phyloP scores from a whole-genome alignment of 805 yeast species.

The Hemisphaericaspora nanyangensis region DNA sequence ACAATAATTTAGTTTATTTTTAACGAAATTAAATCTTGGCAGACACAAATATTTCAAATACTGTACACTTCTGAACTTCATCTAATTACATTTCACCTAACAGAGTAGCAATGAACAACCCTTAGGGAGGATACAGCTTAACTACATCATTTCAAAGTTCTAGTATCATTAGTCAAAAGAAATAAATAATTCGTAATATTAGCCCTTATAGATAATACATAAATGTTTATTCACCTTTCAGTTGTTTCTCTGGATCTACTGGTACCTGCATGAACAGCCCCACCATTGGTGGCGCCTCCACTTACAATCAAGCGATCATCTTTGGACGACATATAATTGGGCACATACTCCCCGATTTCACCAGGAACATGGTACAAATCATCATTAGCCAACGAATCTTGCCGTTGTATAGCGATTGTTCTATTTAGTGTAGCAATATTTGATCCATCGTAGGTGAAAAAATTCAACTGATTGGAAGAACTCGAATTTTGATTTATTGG shows the following conservation, averaged over 20 bases:
- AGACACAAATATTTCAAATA: too few species aligned
- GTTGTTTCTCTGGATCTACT: background rate
- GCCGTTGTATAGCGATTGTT: background rate
- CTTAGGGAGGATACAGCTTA: too few species aligned
- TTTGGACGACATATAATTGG: conserved; percentile 26
- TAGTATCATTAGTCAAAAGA: too few species aligned
- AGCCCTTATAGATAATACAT: too few species aligned
- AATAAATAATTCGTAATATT: too few species aligned
- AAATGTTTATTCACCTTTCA: too few species aligned
- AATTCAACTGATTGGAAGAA: background rate
- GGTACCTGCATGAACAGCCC: background rate
- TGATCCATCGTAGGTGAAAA: conserved; percentile 2
- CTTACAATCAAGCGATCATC: conserved; percentile 20
- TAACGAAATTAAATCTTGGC: too few species aligned
- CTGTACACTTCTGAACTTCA: too few species aligned
- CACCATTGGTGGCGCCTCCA: background rate
- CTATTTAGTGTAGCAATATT: background rate
- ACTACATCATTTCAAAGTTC: too few species aligned
- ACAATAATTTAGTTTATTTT: too few species aligned
- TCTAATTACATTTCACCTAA: too few species aligned
- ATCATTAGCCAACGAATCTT: background rate
- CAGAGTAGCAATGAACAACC: too few species aligned
- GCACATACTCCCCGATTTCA: conserved; percentile 24
- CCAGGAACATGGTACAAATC: conserved; percentile 7
- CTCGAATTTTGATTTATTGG: background rate